A percentile compares a stretch with the other conserved stretches of the same genome.
Conservation (phyloP, 768 basidiomycete genomes). For the Xanthoconium purpureum region DNA sequence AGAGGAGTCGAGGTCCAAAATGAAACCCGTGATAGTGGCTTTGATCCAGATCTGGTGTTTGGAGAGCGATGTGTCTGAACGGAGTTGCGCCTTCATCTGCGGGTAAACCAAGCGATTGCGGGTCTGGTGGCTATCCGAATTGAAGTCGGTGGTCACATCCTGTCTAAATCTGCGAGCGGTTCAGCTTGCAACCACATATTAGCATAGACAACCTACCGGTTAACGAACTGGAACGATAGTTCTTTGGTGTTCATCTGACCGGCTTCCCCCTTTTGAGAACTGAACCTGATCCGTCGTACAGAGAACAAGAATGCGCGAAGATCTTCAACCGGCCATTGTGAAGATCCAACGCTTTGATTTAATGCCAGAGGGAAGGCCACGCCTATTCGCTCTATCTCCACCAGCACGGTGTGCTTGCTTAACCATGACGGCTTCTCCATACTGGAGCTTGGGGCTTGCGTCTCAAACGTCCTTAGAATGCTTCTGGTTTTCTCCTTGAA, state of each 20-base stretch:
- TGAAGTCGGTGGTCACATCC: slow-evolving; percentile 64
- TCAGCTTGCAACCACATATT: slow-evolving; percentile 1
- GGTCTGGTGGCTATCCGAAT: slow-evolving; percentile 61
- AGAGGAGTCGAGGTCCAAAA: slow-evolving; percentile 77
- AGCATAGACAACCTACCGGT: slow-evolving; percentile 46
- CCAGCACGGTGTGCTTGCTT: slow-evolving; percentile 49
- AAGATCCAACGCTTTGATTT: slow-evolving; percentile 54
- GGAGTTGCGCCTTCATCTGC: slow-evolving; percentile 73
- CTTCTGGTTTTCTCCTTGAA: slow-evolving; percentile 79
- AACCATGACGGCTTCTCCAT: slow-evolving; percentile 47
- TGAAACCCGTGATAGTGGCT: slow-evolving; percentile 79
- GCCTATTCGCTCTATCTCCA: slow-evolving; percentile 69
- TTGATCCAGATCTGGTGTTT: slow-evolving; percentile 57
- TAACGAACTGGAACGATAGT: slow-evolving; percentile 83
- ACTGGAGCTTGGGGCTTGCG: slow-evolving; percentile 38
- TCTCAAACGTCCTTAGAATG: slow-evolving; percentile 73
- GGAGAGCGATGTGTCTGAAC: slow-evolving; percentile 47
- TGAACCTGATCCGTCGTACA: slow-evolving; percentile 71
- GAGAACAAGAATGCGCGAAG: slow-evolving; percentile 85
- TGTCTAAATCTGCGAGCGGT: slow-evolving; percentile 69
- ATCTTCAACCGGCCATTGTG: slow-evolving; percentile 38
- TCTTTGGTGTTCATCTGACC: slow-evolving; percentile 70
- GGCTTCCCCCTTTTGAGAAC: slow-evolving; percentile 69
- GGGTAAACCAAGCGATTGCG: slow-evolving; percentile 77
- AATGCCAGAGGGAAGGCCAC: slow-evolving; percentile 83